These are phyloP conservation scores for Drechslerella coelobrocha DNA, from an alignment of 2,329 filamentous ascomycete species.

Conservation along the genomic window DNA sequence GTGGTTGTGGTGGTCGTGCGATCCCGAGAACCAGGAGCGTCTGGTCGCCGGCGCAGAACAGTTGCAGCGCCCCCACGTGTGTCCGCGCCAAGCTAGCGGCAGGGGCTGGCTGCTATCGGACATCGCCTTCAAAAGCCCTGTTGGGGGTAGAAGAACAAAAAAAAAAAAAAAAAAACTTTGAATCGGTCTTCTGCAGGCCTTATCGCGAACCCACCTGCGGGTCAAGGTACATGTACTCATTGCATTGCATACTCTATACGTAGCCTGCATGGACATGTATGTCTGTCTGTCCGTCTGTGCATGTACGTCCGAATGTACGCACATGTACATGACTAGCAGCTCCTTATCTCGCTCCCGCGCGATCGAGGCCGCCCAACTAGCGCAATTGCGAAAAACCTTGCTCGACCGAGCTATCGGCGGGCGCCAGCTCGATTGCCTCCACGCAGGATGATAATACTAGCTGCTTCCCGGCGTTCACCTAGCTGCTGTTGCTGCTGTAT, in stretches of 20 bases:
- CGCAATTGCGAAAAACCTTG: too few relatives aligned
- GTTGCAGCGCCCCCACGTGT: too few relatives aligned
- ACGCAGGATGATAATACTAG: not conserved
- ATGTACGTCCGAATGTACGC: not conserved
- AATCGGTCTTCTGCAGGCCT: slow-evolving; percentile 12
- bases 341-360: slow-evolving; percentile 49
- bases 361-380: slow-evolving; percentile 29
- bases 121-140: slow-evolving; percentile 26
- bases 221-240: too few relatives aligned
- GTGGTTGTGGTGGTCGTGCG: not conserved
- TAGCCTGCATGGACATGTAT: not conserved
- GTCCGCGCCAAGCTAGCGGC: slow-evolving; percentile 8
- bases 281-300: not conserved
- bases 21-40: not conserved
- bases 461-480: not conserved
- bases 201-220: too few relatives aligned
- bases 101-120: slow-evolving; percentile 27
- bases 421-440: slow-evolving; percentile 8
- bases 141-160: slow-evolving; percentile 1
- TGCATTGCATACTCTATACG: too few relatives aligned
- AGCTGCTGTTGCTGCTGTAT: too few relatives aligned
- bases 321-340: not conserved
- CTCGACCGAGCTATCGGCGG: slow-evolving; percentile 22
- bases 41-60: slow-evolving; percentile 1
- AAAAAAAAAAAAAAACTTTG: slow-evolving; percentile 1